Evolutionary conservation across 176 grass and related monocot genomes (phyloP).

Genomic region (Triticum urartu): DNA sequence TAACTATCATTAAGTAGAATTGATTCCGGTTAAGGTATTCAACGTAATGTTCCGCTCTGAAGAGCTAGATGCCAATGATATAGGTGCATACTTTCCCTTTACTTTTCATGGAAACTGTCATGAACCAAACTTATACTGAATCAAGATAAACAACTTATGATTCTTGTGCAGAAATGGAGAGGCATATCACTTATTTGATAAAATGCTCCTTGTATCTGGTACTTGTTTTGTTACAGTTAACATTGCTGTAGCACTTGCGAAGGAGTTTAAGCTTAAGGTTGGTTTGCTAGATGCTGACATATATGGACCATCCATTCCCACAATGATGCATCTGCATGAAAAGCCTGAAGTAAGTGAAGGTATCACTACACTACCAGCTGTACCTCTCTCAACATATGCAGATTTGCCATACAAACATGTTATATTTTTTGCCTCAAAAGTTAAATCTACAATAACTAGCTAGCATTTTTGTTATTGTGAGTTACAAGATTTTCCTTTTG

Average conservation of each 20-base stretch:
- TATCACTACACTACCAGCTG: conserved; percentile 49
- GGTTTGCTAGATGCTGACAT: conserved; percentile 97
- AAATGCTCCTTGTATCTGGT: not conserved
- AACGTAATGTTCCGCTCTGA: not conserved
- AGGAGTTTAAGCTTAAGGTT: conserved; percentile 66
- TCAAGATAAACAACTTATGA: not conserved
- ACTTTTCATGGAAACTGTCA: not conserved
- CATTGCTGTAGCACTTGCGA: conserved; percentile 78
- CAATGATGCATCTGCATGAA: conserved; percentile 87
- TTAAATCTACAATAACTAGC: not conserved
- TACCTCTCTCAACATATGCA: not conserved
- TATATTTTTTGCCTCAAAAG: not conserved
- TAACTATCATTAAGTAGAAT: conserved; percentile 8
- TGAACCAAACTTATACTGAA: not conserved
- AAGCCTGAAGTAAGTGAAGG: conserved; percentile 92
- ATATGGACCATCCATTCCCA: conserved; percentile 93
- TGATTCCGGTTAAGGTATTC: not conserved
- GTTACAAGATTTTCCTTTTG: not conserved
- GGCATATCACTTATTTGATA: not conserved
- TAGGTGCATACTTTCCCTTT: not conserved
- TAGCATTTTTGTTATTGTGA: not conserved
- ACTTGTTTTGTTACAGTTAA: conserved; percentile 64
- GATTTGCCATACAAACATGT: not conserved
- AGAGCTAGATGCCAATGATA: not conserved
- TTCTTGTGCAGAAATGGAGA: not conserved